These are phyloP conservation scores for Globisporangium radiosum DNA, from an alignment of 352 stramenopile species.

Conservation along the genomic window DNA sequence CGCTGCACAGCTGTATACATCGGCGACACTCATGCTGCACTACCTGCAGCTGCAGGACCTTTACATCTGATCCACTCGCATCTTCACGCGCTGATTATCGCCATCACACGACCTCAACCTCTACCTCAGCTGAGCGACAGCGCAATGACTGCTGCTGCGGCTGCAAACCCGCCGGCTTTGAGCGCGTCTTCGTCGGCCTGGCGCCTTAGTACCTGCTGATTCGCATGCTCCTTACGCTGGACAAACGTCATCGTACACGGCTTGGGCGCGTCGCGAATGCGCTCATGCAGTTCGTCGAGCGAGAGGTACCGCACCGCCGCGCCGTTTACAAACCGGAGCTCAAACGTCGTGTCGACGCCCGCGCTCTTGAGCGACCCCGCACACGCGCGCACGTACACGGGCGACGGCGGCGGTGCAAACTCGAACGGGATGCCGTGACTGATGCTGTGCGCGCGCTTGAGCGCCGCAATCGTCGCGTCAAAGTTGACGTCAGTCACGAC, in stretches of 20 bases:
- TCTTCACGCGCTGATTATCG: too few relatives aligned
- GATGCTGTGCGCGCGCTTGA: constrained; percentile 45
- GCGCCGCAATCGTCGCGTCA: constrained; percentile 34
- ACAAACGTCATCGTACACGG: constrained; percentile 59
- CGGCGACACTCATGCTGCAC: too few relatives aligned
- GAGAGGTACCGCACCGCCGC: constrained; percentile 49
- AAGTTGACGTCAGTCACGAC: constrained; percentile 47
- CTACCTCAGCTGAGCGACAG: constrained; percentile 1
- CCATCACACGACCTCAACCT: too few relatives aligned
- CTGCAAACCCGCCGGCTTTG: constrained; percentile 17
- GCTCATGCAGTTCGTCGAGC: constrained; percentile 57
- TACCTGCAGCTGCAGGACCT: too few relatives aligned
- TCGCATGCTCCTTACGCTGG: constrained; percentile 43
- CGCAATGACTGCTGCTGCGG: constrained; percentile 17
- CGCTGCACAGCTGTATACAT: too few relatives aligned
- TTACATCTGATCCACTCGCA: too few relatives aligned
- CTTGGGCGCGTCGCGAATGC: constrained; percentile 48
- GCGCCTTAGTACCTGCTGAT: constrained; percentile 25
- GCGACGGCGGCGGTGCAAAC: constrained; percentile 45
- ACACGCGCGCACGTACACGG: constrained; percentile 50
- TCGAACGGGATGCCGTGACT: constrained; percentile 48
- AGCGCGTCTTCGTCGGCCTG: constrained; percentile 17
- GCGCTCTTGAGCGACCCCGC: constrained; percentile 30
- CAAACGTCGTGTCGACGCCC: constrained; percentile 53
- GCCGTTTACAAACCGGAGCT: constrained; percentile 53